A percentile compares a stretch with the other conserved stretches of the same genome.
Evolutionary conservation across 352 stramenopile species (phyloP).

Genomic region (Globisporangium perplexum): DNA sequence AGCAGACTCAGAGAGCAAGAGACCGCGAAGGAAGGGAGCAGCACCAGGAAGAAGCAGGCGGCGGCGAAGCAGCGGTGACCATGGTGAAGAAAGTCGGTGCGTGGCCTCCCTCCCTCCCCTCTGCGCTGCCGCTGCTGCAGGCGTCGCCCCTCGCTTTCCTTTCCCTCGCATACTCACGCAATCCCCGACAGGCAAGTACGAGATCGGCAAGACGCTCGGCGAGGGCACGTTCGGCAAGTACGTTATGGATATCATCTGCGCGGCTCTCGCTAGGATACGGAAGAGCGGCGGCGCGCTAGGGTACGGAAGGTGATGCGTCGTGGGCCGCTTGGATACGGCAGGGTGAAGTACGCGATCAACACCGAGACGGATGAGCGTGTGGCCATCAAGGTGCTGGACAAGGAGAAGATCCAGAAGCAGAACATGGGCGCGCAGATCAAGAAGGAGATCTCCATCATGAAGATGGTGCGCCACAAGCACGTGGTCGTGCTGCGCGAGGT

Average conservation of each 20-base stretch:
- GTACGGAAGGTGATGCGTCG: neutral
- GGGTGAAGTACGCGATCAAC: constrained; percentile 94
- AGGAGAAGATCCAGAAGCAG: constrained; percentile 98
- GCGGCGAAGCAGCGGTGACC: neutral
- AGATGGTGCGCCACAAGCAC: constrained; percentile 91
- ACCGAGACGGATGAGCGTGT: constrained; percentile 93
- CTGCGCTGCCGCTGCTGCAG: neutral
- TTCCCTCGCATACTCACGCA: neutral
- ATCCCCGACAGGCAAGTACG: constrained; percentile 92
- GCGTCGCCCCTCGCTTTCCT: neutral
- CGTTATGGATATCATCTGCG: constrained; percentile 5
- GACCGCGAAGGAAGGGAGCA: neutral
- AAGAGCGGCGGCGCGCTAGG: neutral
- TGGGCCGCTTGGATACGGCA: constrained; percentile 15
- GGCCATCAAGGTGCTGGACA: constrained; percentile 98
- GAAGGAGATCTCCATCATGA: constrained; percentile 99
- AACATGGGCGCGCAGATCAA: constrained; percentile 98
- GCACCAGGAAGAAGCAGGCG: neutral
- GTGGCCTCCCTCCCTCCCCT: constrained; percentile 4
- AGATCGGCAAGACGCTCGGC: constrained; percentile 94
- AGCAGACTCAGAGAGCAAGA: neutral
- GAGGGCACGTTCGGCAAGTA: constrained; percentile 97
- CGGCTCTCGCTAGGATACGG: neutral
- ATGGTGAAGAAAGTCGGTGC: constrained; percentile 64
- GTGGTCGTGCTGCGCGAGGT: constrained; percentile 88